Evolutionary conservation across 2,329 filamentous ascomycete genomes (phyloP).

Genomic region (Corynespora cassiicola): DNA sequence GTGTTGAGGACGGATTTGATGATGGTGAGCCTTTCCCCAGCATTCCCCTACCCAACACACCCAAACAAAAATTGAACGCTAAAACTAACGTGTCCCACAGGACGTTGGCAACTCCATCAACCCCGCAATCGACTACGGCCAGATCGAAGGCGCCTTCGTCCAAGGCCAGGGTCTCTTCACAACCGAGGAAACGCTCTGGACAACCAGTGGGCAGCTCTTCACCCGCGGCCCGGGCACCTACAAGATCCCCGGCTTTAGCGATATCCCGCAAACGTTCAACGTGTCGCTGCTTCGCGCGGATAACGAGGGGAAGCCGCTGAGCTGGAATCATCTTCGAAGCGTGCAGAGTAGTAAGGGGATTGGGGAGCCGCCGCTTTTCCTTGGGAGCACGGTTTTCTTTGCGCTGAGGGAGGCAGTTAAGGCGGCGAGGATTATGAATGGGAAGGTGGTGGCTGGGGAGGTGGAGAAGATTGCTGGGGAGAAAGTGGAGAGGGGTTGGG

Average conservation of each 20-base stretch:
- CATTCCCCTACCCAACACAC: not conserved
- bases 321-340: conserved; percentile 83
- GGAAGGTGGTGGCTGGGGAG: conserved; percentile 54
- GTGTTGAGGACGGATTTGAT: conserved; percentile 87
- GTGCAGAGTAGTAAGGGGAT: conserved; percentile 84
- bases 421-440: conserved; percentile 66
- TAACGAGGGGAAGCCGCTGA: conserved; percentile 53
- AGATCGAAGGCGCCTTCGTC: conserved; percentile 81
- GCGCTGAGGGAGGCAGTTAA: conserved; percentile 83
- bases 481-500: conserved; percentile 47
- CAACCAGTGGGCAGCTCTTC: conserved; percentile 69
- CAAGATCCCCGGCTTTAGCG: conserved; percentile 87
- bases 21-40: conserved; percentile 62
- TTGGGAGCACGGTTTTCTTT: conserved; percentile 85
- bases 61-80: not conserved
- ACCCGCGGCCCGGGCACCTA: conserved; percentile 72
- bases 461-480: too few species aligned
- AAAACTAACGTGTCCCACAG: conserved; percentile 20
- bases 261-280: conserved; percentile 86
- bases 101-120: conserved; percentile 85
- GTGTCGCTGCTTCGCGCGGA: conserved; percentile 78
- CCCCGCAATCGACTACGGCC: conserved; percentile 78
- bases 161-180: conserved; percentile 83
- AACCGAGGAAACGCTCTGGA: conserved; percentile 74
- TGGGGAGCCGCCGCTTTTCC: conserved; percentile 74